phyloP scores from a whole-genome alignment of 495 filamentous ascomycete species.

The Oidiodendron maius region DNA sequence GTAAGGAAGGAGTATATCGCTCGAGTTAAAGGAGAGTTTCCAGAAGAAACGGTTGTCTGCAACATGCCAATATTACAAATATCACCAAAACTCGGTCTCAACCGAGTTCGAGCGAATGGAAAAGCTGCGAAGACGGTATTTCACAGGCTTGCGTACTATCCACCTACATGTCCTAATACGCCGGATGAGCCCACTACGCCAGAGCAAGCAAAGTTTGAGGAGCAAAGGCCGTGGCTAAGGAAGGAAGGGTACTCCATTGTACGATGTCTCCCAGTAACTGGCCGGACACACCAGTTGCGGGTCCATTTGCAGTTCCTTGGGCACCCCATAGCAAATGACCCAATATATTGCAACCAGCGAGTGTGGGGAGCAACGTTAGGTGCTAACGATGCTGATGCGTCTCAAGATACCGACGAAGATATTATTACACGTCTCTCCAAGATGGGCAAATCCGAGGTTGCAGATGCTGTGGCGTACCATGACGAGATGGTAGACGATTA shows the following conservation, averaged over 20 bases:
- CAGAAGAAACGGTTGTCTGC: slow-evolving; percentile 75
- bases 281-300: slow-evolving; percentile 89
- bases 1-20: slow-evolving; percentile 94
- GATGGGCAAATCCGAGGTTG: slow-evolving; percentile 93
- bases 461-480: slow-evolving; percentile 88
- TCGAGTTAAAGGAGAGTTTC: slow-evolving; percentile 85
- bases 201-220: slow-evolving; percentile 8
- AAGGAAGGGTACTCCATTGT: slow-evolving; percentile 85
- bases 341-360: slow-evolving; percentile 89
- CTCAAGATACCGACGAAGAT: slow-evolving; percentile 72
- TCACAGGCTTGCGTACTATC: slow-evolving; percentile 82
- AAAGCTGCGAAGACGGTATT: slow-evolving; percentile 89
- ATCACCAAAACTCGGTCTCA: slow-evolving; percentile 90
- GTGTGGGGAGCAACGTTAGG: slow-evolving; percentile 84
- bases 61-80: slow-evolving; percentile 91
- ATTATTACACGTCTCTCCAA: slow-evolving; percentile 74
- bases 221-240: slow-evolving; percentile 5
- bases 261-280: slow-evolving; percentile 86
- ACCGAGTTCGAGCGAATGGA: slow-evolving; percentile 85
- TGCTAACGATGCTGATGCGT: slow-evolving; percentile 55
- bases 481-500: slow-evolving; percentile 87
- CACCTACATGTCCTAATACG: slow-evolving; percentile 21
- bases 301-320: slow-evolving; percentile 94
- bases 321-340: slow-evolving; percentile 93
- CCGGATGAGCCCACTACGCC: not conserved